Evolutionary conservation across 305 asterid genomes (phyloP).

Genomic region (Fraxinus greggii): DNA sequence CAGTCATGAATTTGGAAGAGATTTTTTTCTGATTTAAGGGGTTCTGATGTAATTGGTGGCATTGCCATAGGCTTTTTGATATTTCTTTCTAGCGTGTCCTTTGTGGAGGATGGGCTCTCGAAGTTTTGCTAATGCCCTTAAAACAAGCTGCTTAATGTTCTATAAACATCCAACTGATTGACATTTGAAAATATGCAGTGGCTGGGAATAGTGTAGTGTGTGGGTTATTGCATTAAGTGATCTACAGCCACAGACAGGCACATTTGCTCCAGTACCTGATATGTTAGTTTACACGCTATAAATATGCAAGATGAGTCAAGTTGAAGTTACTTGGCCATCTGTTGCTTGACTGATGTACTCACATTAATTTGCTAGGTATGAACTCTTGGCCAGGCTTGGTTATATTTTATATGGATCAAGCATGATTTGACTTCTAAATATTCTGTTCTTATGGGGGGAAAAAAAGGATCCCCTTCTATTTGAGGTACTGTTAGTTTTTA

Average conservation of each 20-base stretch:
- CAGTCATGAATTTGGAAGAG: constrained; percentile 2
- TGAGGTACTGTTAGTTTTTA: background rate
- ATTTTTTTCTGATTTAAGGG: constrained; percentile 5
- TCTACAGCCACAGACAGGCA: background rate
- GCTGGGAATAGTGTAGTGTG: background rate
- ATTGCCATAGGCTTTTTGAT: constrained; percentile 12
- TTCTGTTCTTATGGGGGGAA: background rate
- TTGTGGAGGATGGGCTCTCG: constrained; percentile 11
- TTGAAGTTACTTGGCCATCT: background rate
- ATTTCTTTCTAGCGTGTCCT: constrained; percentile 1
- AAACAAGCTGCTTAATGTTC: background rate
- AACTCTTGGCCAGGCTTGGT: background rate
- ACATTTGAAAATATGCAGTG: background rate
- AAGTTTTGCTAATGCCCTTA: background rate
- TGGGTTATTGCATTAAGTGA: background rate
- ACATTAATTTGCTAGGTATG: background rate
- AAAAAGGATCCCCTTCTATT: background rate
- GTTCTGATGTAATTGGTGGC: constrained; percentile 5
- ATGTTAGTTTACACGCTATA: background rate
- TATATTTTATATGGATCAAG: background rate
- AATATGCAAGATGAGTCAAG: background rate
- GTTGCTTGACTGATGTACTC: background rate
- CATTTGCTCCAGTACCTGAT: background rate
- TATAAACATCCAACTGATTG: background rate
- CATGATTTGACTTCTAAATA: background rate